phyloP scores from a whole-genome alignment of 2,329 filamentous ascomycete species.

The Mollisia scopiformis region DNA sequence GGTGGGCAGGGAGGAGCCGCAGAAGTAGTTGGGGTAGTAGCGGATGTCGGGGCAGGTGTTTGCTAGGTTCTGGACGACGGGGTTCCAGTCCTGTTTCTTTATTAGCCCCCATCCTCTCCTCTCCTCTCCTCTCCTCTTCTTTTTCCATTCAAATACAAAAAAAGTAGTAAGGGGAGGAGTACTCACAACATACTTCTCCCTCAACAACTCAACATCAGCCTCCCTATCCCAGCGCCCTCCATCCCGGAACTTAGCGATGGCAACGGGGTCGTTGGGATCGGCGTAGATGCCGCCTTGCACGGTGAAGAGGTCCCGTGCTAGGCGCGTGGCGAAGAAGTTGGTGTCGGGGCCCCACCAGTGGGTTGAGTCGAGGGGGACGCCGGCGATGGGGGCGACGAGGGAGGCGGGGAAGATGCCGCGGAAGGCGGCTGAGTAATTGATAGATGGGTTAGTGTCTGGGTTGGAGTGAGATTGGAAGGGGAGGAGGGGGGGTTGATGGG shows the following conservation, averaged over 20 bases:
- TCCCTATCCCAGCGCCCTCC: conserved; percentile 33
- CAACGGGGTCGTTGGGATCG: conserved; percentile 32
- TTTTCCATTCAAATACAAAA: too few species aligned
- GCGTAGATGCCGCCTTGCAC: conserved; percentile 36
- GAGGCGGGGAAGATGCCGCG: conserved; percentile 40
- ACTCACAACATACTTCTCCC: conserved; percentile 34
- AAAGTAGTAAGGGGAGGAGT: too few species aligned
- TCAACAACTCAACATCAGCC: conserved; percentile 33
- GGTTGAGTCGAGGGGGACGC: conserved; percentile 39
- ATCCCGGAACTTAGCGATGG: conserved; percentile 14
- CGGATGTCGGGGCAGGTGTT: conserved; percentile 37
- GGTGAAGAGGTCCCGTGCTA: conserved; percentile 36
- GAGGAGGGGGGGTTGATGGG: too few species aligned
- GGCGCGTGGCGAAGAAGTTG: conserved; percentile 37
- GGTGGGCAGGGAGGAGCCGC: conserved; percentile 33
- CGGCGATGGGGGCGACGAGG: conserved; percentile 36
- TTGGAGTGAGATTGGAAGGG: too few species aligned
- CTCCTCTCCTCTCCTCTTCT: too few species aligned
- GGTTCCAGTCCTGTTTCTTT: conserved; percentile 42
- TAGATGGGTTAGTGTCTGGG: too few species aligned
- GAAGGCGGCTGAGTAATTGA: too few species aligned
- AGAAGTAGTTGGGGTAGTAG: conserved; percentile 40
- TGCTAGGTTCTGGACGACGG: conserved; percentile 38
- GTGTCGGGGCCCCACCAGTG: conserved; percentile 40
- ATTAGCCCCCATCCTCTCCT: too few species aligned